phyloP scores from a whole-genome alignment of 31 red algal species.

The Pterothamnion heteromorphum region DNA sequence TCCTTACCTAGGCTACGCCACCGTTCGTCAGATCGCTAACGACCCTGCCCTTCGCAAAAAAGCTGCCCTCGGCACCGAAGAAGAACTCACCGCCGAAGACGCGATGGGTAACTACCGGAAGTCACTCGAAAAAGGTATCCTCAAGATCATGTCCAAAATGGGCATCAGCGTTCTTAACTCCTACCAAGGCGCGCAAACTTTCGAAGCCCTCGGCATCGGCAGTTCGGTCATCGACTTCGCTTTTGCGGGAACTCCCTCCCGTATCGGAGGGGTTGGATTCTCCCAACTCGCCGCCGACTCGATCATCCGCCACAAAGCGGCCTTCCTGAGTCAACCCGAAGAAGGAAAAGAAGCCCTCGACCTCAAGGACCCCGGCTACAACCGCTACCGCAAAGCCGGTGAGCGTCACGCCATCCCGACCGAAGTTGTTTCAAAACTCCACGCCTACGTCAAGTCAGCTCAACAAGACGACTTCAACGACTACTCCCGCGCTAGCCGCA shows the following conservation, averaged over 20 bases:
- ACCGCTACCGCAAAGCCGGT: not conserved
- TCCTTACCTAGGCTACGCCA: conserved; percentile 28
- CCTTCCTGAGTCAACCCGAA: not conserved
- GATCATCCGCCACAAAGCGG: not conserved
- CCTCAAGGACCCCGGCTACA: not conserved
- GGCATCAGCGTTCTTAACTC: not conserved
- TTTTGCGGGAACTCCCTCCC: conserved; percentile 36
- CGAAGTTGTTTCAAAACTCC: not conserved
- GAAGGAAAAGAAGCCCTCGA: not conserved
- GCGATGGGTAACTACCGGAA: conserved; percentile 7
- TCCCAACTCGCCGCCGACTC: not conserved
- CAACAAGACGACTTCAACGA: not conserved
- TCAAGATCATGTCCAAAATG: conserved; percentile 43
- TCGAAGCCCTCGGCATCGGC: conserved; percentile 21
- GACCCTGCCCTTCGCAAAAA: conserved; percentile 26
- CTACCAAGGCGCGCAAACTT: conserved; percentile 35
- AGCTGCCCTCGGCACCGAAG: not conserved
- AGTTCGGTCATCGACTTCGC: not conserved
- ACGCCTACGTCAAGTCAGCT: not conserved
- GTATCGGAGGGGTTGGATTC: conserved; percentile 14
- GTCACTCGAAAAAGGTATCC: conserved; percentile 20
- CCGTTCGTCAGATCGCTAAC: conserved; percentile 11
- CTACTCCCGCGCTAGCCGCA: not conserved
- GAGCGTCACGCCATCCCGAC: not conserved
- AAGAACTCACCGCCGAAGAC: not conserved